These are phyloP conservation scores for Sporothrix phasma DNA, from an alignment of 2,329 filamentous ascomycete genomes.

Conservation along the genomic window DNA sequence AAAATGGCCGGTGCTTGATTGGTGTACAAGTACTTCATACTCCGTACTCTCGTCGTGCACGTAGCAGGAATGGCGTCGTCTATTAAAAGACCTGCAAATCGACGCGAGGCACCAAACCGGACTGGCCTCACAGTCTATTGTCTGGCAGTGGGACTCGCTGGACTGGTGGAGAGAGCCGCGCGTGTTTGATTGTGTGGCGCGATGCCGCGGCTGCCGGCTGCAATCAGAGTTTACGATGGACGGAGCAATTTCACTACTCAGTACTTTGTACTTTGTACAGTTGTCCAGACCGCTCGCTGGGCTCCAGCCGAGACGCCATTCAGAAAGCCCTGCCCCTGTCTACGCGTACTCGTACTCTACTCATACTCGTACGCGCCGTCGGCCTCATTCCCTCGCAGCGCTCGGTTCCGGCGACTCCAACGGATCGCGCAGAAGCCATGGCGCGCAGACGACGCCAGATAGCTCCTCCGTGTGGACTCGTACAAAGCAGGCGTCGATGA, in stretches of 20 bases:
- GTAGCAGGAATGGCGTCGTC: background rate
- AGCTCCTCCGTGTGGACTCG: too few species aligned
- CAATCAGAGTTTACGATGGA: background rate
- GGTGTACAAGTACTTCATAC: background rate
- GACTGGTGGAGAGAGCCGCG: background rate
- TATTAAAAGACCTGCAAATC: background rate
- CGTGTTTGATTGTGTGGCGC: background rate
- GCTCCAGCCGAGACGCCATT: too few species aligned
- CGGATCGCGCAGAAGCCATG: background rate
- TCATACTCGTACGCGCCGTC: background rate
- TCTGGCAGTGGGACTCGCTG: background rate
- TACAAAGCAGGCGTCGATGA: too few species aligned
- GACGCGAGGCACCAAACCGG: background rate
- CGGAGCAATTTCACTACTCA: too few species aligned
- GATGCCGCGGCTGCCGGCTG: background rate
- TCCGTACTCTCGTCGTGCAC: too few species aligned
- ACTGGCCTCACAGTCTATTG: too few species aligned
- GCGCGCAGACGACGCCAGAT: too few species aligned
- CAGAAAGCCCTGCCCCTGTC: too few species aligned
- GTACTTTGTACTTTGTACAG: background rate
- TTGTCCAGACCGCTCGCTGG: too few species aligned
- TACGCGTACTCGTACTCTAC: too few species aligned
- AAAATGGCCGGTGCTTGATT: background rate
- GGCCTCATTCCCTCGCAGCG: background rate
- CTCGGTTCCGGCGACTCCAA: too few species aligned